Base-by-base conservation (phyloP, 192 early-diverging fungal genomes). In the Backusella westeae region DNA sequence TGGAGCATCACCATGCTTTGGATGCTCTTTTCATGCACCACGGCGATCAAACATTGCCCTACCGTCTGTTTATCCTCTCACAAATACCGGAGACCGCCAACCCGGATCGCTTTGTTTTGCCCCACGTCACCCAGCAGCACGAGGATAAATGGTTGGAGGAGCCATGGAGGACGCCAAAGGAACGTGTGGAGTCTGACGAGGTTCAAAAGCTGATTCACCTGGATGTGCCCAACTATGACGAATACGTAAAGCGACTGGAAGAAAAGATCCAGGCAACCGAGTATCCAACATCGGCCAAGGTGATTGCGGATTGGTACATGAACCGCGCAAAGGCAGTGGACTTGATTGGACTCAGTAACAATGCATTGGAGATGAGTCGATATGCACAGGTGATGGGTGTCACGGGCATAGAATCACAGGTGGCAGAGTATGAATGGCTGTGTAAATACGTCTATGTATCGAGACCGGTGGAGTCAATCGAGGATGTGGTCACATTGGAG, bases 21-120 rank as follows among this genome's bases (percentile, higher is more conserved):
- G 84, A 87, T 67, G 80, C 87, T 6, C 72, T 94, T 19, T 89
- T 93, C 42, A 89, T 83, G 49, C 85, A 89, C 0, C 91, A 93
- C 69, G 86, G 88, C 1, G 38, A 78, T 3, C 88, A 93, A 41
- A 75, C 88, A 0, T 72, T 89, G 59, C 91, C 91, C 21, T 90
- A 87, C 77, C 82, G 93, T 19, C 76, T 93, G 17, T 80, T 81
- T 3, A 89, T 93, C 67, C 72, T 91, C 17, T 77, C 78, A 12
- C 82, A 88, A 41, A 79, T 94, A 0, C 92, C 92, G 1, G 87
- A 91, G 70, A 86, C 88, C 3, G 83, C 80, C 4, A 87, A 88
- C 44, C 83, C 83, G 12, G 81, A 75, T 32, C 67, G 69, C 1
- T 90, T 87, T 49, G 82, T 69, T 52, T 53, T 75, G 53, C 80